Evolutionary conservation across 2,329 filamentous ascomycete species (phyloP), one percentile per base, ranked within the genome.

Genomic region (Helicocarpus griseus): DNA sequence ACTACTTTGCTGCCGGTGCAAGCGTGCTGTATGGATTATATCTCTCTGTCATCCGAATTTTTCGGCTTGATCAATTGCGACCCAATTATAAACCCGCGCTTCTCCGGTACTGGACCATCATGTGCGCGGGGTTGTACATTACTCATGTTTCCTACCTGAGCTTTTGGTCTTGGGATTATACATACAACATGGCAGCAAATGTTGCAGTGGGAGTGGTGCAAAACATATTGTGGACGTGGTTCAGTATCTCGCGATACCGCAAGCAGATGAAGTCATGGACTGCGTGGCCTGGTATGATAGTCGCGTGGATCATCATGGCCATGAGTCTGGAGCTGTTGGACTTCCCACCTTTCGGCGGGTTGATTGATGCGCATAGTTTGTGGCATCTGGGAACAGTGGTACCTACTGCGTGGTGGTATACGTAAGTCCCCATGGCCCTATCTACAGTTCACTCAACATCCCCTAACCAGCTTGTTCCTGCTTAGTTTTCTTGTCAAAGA

Each of bases 281-380:
- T 24, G 81, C 85, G 52, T 95, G 87, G 87, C 93, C 93, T 0
- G 89, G 88, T 60, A 71, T 96, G 63, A 89, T 91, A 57, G 91
- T 97, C 45, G 86, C 87, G 2, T 96, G 89, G 89, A 79, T 98
- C 60, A 82, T 91, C 60, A 73, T 91, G 65, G 89, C 87, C 33
- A 98, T 98, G 93, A 91, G 91, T 68, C 75, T 98, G 68, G 93
- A 98, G 73, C 68, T 98, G 60, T 80, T 97, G 57, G 93, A 98
- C 69, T 98, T 98, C 63, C 81, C 93, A 50, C 93, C 93, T 2
- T 78, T 87, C 71, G 77, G 80, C 67, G 87, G 88, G 6, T 82
- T 85, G 67, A 70, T 98, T 48, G 93, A 98, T 75, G 93, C 93
- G 3, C 93, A 98, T 72, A 90, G 87, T 63, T 69, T 98, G 56